Evolutionary conservation across 1,284 basidiomycete species (phyloP), one percentile per base, ranked within the genome.

Genomic region (Ustilago sp.): DNA sequence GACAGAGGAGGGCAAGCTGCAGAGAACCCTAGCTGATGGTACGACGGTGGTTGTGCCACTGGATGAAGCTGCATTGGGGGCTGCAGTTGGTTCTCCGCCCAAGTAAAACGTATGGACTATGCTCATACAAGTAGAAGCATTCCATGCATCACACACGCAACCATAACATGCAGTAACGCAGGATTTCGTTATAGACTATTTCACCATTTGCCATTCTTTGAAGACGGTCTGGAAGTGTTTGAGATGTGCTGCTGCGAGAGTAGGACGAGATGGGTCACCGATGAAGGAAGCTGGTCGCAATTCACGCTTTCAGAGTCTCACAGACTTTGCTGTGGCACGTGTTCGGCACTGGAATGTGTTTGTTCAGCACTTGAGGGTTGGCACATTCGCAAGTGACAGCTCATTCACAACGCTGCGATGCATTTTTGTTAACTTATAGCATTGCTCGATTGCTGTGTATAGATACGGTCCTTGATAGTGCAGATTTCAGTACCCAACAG

Each of bases 11-110:
- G 84, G 83, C 15, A 71, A 78, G 43, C 60, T 86, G 41, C 72
- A 80, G 36, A 59, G 84, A 31, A 83, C 64, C 17, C 63, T 85
- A 6, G 71, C 79, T 1, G 84, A 84, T 38, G 83, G 84, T 6
- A 77, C 71, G 5, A 75, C 60, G 4, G 83, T 85, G 3, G 70
- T 72, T 4, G 85, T 81, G 32, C 85, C 85, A 28, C 68, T 85
- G 34, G 85, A 86, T 52, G 85, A 86, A 34, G 80, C 74, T 9
- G 82, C 82, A 7, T 59, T 84, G 51, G 69, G 66, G 36, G 39
- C 34, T 13, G 32, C 32, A 28, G 23, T 28, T n/a, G 23, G 19
- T 12, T 53, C 60, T 34, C 35, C 39, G 36, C 45, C 57, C 1
- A 31, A 39, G 55, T 43, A 28, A 28, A 56, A 50, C 23, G 48